Evolutionary conservation across 2,329 filamentous ascomycete genomes (phyloP).

Genomic region (Nemania diffusa): DNA sequence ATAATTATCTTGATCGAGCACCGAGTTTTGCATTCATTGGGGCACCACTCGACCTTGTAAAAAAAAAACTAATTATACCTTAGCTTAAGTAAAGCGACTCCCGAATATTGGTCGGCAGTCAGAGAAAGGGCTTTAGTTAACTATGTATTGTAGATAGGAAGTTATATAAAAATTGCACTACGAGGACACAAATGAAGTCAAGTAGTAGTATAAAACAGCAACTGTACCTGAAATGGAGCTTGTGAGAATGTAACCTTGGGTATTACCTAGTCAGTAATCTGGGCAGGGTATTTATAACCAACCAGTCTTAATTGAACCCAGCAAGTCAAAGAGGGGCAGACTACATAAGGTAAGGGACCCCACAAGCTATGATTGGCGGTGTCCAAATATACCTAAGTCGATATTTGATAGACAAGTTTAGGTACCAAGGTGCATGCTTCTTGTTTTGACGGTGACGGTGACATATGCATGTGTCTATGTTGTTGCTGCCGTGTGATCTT

Average conservation of each 20-base stretch:
- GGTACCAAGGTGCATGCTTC: background rate
- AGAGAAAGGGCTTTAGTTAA: background rate
- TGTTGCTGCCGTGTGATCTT: background rate
- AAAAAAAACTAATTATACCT: background rate
- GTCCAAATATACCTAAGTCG: background rate
- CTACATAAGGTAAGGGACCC: background rate
- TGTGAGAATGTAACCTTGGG: conserved; percentile 6
- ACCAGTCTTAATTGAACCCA: background rate
- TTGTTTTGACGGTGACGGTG: background rate
- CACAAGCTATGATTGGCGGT: conserved; percentile 10
- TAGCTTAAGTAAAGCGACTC: conserved; percentile 1
- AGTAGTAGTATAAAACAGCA: background rate
- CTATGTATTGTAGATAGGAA: background rate
- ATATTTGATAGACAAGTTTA: background rate
- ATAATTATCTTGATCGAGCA: conserved; percentile 23
- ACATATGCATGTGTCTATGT: background rate
- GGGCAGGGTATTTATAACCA: conserved; percentile 1
- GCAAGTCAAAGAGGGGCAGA: conserved; percentile 4
- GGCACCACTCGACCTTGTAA: background rate
- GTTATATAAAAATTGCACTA: background rate
- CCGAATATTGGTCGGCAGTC: background rate
- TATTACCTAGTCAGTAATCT: background rate
- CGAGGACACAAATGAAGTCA: background rate
- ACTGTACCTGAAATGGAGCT: background rate
- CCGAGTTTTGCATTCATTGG: background rate